Evolutionary conservation across 2,329 filamentous ascomycete species (phyloP).

Genomic region (Cladophialophora chaetospira): DNA sequence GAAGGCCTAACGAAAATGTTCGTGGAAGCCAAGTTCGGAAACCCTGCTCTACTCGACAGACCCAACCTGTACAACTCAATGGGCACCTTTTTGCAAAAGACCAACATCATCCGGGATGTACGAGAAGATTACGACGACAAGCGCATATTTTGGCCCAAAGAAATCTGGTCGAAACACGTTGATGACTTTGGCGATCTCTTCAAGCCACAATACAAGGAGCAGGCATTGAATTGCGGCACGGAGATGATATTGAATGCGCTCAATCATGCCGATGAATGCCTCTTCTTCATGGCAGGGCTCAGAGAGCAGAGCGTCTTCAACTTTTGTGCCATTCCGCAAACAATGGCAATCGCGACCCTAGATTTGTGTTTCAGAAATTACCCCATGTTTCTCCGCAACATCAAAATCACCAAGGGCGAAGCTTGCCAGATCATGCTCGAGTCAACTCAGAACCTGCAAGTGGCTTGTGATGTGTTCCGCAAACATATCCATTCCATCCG

Average conservation of each 20-base stretch:
- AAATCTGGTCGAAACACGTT: slow-evolving; percentile 97
- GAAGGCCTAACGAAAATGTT: slow-evolving; percentile 91
- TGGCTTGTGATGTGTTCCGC: slow-evolving; percentile 80
- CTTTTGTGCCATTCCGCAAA: slow-evolving; percentile 94
- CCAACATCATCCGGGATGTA: slow-evolving; percentile 96
- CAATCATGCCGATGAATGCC: slow-evolving; percentile 82
- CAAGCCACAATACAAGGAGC: slow-evolving; percentile 72
- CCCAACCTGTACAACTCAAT: slow-evolving; percentile 87
- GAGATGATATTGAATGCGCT: slow-evolving; percentile 94
- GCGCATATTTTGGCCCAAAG: slow-evolving; percentile 89
- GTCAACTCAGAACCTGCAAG: slow-evolving; percentile 83
- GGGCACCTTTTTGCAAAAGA: slow-evolving; percentile 97
- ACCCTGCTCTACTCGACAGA: slow-evolving; percentile 76
- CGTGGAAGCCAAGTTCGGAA: slow-evolving; percentile 81
- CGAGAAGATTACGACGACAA: slow-evolving; percentile 86
- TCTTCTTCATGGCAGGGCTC: slow-evolving; percentile 97
- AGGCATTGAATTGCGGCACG: slow-evolving; percentile 81
- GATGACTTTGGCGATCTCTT: slow-evolving; percentile 88
- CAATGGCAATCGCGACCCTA: slow-evolving; percentile 95
- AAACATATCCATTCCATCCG: slow-evolving; percentile 78
- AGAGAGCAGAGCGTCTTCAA: slow-evolving; percentile 98
- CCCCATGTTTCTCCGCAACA: slow-evolving; percentile 76
- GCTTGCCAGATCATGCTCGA: slow-evolving; percentile 90
- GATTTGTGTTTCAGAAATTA: slow-evolving; percentile 92
- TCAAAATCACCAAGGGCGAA: slow-evolving; percentile 96